Percentiles rank a stretch among this genome's conserved stretches.
These are phyloP conservation scores for Lagerstroemia speciosa DNA, from an alignment of 345 rosid species.

Conservation along the genomic window DNA sequence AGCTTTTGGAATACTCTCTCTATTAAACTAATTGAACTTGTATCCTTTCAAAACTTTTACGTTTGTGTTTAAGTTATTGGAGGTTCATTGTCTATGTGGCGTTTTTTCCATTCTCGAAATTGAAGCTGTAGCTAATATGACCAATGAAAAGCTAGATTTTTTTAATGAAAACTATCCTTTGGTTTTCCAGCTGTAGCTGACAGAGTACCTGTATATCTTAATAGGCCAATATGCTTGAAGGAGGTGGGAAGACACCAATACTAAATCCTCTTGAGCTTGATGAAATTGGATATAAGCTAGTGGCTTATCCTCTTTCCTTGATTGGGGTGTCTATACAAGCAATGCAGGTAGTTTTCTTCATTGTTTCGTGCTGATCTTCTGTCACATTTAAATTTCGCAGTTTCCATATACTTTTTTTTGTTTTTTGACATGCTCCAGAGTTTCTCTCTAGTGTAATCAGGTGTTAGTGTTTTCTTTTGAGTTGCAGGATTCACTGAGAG, in stretches of 20 bases:
- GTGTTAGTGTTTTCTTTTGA: constrained; percentile 1
- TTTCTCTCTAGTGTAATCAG: not conserved
- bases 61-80: not conserved
- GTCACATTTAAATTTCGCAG: not conserved
- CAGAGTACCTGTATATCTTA: constrained; percentile 6
- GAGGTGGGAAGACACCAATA: constrained; percentile 79
- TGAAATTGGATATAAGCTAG: constrained; percentile 77
- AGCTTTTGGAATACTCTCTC: not conserved
- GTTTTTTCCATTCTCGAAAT: not conserved
- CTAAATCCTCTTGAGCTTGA: constrained; percentile 69
- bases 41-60: not conserved
- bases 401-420: not conserved
- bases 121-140: not conserved
- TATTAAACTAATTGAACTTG: not conserved
- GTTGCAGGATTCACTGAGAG: constrained; percentile 59
- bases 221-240: constrained; percentile 89
- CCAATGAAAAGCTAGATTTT: not conserved
- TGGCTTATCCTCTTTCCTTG: constrained; percentile 72
- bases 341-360: constrained; percentile 60
- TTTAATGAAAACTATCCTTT: not conserved
- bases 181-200: constrained; percentile 8
- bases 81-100: not conserved
- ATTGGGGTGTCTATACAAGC: constrained; percentile 83
- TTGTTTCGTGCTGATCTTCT: not conserved
- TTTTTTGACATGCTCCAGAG: not conserved